phyloP scores from a whole-genome alignment of 352 stramenopile genomes.

The Blastocystis sp. region DNA sequence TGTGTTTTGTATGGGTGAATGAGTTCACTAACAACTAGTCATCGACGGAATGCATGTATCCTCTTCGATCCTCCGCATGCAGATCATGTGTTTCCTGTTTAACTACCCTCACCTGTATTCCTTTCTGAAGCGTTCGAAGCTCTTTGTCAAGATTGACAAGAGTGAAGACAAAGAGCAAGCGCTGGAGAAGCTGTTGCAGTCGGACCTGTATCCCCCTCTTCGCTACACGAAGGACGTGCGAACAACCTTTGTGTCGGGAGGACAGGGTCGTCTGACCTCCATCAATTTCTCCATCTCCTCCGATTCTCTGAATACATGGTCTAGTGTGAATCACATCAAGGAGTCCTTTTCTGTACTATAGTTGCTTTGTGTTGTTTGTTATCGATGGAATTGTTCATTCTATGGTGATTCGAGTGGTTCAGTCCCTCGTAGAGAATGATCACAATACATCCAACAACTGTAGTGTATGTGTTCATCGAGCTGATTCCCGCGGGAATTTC shows the following conservation, averaged over 20 bases:
- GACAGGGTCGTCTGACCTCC: not conserved
- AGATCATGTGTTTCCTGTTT: not conserved
- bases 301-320: not conserved
- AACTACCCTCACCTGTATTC: slow-evolving; percentile 4
- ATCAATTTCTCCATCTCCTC: not conserved
- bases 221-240: not conserved
- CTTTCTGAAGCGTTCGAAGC: not conserved
- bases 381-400: too few species aligned
- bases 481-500: not conserved
- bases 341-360: not conserved
- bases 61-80: not conserved
- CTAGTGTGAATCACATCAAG: not conserved
- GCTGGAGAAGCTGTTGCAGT: slow-evolving; percentile 22
- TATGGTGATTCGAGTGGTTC: too few species aligned
- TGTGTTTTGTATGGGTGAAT: not conserved
- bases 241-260: not conserved
- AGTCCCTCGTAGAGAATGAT: too few species aligned
- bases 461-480: not conserved
- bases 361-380: too few species aligned
- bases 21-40: not conserved
- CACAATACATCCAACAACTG: too few species aligned
- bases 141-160: slow-evolving; percentile 29
- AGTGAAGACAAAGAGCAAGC: slow-evolving; percentile 8
- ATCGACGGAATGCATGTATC: not conserved
- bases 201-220: slow-evolving; percentile 32